phyloP scores from a whole-genome alignment of 2,329 filamentous ascomycete genomes.

The Phoma sp. region DNA sequence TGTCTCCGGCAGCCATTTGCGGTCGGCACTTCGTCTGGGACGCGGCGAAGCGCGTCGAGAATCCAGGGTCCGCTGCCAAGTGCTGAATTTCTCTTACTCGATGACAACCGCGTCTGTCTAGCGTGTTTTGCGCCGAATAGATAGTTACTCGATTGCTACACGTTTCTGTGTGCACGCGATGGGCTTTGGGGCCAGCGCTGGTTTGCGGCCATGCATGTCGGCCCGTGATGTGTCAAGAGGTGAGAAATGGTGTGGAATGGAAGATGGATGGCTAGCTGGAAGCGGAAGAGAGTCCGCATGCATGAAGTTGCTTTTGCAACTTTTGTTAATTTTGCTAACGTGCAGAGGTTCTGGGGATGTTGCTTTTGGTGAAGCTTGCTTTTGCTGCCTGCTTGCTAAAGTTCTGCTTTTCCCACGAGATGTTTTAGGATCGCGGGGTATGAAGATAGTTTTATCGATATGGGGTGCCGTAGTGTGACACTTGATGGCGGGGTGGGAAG shows the following conservation, averaged over 20 bases:
- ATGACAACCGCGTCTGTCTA: slow-evolving; percentile 1
- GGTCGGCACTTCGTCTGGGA: no score
- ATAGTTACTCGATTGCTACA: slow-evolving; percentile 21
- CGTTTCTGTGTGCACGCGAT: slow-evolving; percentile 2
- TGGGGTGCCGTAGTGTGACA: slow-evolving; percentile 2
- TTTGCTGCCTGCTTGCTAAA: not conserved
- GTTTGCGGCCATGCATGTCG: not conserved
- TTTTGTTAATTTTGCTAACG: slow-evolving; percentile 1
- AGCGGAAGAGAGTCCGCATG: slow-evolving; percentile 12
- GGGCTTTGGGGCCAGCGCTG: not conserved
- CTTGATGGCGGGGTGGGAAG: not conserved
- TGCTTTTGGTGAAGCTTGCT: slow-evolving; percentile 1
- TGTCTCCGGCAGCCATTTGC: not conserved
- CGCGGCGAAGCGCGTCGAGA: no score
- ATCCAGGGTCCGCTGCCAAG: slow-evolving; percentile 1
- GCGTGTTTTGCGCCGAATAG: slow-evolving; percentile 3
- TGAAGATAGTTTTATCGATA: not conserved
- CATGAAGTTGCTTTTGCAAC: slow-evolving; percentile 3
- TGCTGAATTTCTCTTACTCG: slow-evolving; percentile 16
- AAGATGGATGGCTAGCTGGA: slow-evolving; percentile 5
- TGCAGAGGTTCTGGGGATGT: no score
- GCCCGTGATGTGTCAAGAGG: slow-evolving; percentile 1
- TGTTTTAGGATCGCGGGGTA: slow-evolving; percentile 1
- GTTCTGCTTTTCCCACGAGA: slow-evolving; percentile 4
- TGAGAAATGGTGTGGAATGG: not conserved